phyloP scores from a whole-genome alignment of 164 flowering plant species.

The Aristolochia fimbriata region DNA sequence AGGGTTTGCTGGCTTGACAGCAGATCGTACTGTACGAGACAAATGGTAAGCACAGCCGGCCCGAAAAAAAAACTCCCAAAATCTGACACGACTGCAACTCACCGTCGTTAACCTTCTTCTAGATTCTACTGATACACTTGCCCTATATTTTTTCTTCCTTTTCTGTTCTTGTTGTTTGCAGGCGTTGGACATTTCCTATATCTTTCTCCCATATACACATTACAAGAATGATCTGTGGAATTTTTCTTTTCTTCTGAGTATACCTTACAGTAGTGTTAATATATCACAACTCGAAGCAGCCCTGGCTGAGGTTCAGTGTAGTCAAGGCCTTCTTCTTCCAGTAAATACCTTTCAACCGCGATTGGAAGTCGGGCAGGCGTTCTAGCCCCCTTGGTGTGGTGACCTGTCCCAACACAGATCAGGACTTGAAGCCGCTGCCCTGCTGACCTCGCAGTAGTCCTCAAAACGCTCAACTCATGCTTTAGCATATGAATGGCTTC shows the following conservation, averaged over 20 bases:
- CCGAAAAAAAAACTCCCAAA: slow-evolving; percentile 4
- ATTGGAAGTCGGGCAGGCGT: slow-evolving; percentile 85
- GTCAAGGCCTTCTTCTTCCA: slow-evolving; percentile 84
- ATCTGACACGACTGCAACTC: slow-evolving; percentile 7
- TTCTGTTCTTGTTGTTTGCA: slow-evolving; percentile 6
- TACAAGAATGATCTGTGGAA: slow-evolving; percentile 31
- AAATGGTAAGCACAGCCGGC: slow-evolving; percentile 5
- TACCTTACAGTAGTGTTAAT: slow-evolving; percentile 34
- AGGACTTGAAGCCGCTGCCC: slow-evolving; percentile 72
- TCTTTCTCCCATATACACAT: slow-evolving; percentile 42
- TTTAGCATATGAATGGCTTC: slow-evolving; percentile 86
- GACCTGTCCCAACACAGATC: slow-evolving; percentile 92
- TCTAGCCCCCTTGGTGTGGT: slow-evolving; percentile 88
- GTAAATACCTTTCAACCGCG: slow-evolving; percentile 76
- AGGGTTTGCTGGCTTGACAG: no score
- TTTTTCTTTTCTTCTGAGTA: slow-evolving; percentile 19
- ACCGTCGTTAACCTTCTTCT: slow-evolving; percentile 2
- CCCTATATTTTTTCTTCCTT: neutral
- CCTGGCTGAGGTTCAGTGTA: slow-evolving; percentile 89
- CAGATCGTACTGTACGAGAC: no score
- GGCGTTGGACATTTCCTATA: slow-evolving; percentile 8
- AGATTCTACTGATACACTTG: slow-evolving; percentile 4
- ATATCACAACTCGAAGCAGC: slow-evolving; percentile 85
- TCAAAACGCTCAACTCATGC: slow-evolving; percentile 57
- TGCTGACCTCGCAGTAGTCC: slow-evolving; percentile 60